Percentiles rank a stretch among this genome's conserved stretches.
phyloP scores from a whole-genome alignment of 2,329 filamentous ascomycete genomes.

The Arthrobotrys iridis region DNA sequence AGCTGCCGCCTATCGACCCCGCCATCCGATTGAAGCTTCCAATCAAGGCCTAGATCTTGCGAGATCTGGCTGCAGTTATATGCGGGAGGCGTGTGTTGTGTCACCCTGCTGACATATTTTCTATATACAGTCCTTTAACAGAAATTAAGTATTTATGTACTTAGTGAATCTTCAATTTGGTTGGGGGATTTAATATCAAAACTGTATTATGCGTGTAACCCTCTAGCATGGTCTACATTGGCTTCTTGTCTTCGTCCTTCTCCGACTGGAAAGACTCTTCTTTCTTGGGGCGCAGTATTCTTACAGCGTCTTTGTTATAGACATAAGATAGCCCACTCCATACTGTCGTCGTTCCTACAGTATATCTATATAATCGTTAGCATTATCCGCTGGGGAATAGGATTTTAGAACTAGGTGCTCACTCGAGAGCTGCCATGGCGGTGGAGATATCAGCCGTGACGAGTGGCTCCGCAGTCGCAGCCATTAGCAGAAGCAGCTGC shows the following conservation, averaged over 20 bases:
- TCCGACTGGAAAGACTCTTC: slow-evolving; percentile 54
- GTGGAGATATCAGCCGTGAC: slow-evolving; percentile 61
- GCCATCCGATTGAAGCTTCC: slow-evolving; percentile 19
- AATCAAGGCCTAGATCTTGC: slow-evolving; percentile 20
- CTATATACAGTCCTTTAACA: neutral
- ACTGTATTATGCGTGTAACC: neutral
- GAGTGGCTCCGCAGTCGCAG: slow-evolving; percentile 82
- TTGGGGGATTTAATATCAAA: neutral
- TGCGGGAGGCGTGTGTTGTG: neutral
- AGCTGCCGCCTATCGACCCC: slow-evolving; percentile 14
- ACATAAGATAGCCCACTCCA: slow-evolving; percentile 96
- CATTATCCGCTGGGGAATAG: neutral
- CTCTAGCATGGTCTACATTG: neutral
- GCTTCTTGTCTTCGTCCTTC: slow-evolving; percentile 54
- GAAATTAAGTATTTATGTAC: neutral
- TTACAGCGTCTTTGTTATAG: slow-evolving; percentile 89
- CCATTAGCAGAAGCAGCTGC: slow-evolving; percentile 85
- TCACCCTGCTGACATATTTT: neutral
- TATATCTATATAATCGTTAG: slow-evolving; percentile 69
- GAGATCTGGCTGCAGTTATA: neutral
- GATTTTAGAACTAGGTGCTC: neutral
- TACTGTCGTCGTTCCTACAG: slow-evolving; percentile 87
- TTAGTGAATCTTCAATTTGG: too few relatives aligned
- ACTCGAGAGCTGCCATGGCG: slow-evolving; percentile 47
- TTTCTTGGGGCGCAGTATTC: slow-evolving; percentile 74